Evolutionary conservation across 164 flowering plant genomes (phyloP).

Genomic region (Protea cynaroides): DNA sequence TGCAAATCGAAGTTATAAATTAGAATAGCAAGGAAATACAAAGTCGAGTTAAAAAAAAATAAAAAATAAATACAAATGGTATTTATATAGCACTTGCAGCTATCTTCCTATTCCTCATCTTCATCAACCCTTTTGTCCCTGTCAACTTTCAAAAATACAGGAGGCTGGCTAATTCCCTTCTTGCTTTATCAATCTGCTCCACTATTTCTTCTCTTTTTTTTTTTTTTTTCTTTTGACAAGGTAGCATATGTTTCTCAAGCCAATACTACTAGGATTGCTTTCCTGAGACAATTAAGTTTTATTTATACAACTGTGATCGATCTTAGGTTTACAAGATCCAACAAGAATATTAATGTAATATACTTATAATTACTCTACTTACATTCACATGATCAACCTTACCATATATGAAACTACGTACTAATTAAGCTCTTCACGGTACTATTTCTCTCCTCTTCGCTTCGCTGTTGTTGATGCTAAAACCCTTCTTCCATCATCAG

Average conservation of each 20-base stretch:
- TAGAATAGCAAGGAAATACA: neutral
- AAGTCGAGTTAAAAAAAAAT: neutral
- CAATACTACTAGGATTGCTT: constrained; percentile 43
- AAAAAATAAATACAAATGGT: neutral
- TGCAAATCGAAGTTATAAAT: neutral
- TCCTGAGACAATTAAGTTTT: constrained; percentile 38
- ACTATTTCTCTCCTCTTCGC: too few relatives aligned
- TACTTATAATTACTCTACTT: too few relatives aligned
- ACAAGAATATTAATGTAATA: too few relatives aligned
- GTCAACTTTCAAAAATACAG: constrained; percentile 42
- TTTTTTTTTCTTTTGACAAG: constrained; percentile 42
- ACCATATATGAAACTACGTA: too few relatives aligned
- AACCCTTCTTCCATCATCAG: too few relatives aligned
- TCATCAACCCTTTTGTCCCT: constrained; percentile 68
- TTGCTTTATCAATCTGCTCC: constrained; percentile 41
- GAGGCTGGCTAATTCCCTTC: constrained; percentile 50
- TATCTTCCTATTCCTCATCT: constrained; percentile 40
- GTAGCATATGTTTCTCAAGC: constrained; percentile 37
- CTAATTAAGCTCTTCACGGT: too few relatives aligned
- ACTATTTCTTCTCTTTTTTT: constrained; percentile 54
- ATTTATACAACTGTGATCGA: neutral
- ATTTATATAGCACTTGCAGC: constrained; percentile 7
- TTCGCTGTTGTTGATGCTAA: too few relatives aligned
- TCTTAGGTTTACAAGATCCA: neutral
- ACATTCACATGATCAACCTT: too few relatives aligned